Evolutionary conservation across 2,329 filamentous ascomycete genomes (phyloP), one percentile per base, ranked within the genome.

Genomic region (Aspergillus calidoustus): DNA sequence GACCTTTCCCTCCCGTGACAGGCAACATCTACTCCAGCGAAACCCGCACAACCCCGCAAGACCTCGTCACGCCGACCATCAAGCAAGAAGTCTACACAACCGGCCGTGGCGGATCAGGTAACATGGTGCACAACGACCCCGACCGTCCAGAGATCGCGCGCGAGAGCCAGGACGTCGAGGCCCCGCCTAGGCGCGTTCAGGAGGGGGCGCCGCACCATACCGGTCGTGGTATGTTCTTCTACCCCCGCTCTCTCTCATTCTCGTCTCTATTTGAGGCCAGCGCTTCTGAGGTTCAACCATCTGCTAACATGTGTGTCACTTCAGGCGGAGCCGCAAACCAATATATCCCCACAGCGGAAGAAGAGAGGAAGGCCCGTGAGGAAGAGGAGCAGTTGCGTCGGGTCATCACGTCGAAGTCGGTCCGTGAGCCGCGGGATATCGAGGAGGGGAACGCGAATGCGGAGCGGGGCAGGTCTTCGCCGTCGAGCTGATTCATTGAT

Each of bases 81-180:
- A 97, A 96, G 80, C 86, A 86, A 51, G 81, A 90, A n/a, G 83
- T 91, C 67, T 93, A 94, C 73, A 97, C 93, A 22, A 97, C 93
- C 3, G 93, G 93, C 60, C 91, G 93, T 55, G 93, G 93, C 59
- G 93, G 93, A 64, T 89, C 86, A 4, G 93, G 93, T 63, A 97
- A 96, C 81, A 96, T 97, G 90, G 88, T 90, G 52, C 89, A 89
- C 73, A 87, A 87, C 65, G 89, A 95, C 69, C 87, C 89, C 3
- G 79, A 83, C 47, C 87, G 80, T 65, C 84, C 87, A 8, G 83
- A 85, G 64, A 73, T 91, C 74, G 92, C 93, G 41, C 89, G 93
- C 65, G 83, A 87, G 58, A 88, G 88, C 47, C 94, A 98, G 77
- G 93, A 97, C 71, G 91, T 97, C 63, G 87, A 89, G 62, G 86